Evolutionary conservation across 345 rosid genomes (phyloP).

Genomic region (Eucalyptus guilfoylei): DNA sequence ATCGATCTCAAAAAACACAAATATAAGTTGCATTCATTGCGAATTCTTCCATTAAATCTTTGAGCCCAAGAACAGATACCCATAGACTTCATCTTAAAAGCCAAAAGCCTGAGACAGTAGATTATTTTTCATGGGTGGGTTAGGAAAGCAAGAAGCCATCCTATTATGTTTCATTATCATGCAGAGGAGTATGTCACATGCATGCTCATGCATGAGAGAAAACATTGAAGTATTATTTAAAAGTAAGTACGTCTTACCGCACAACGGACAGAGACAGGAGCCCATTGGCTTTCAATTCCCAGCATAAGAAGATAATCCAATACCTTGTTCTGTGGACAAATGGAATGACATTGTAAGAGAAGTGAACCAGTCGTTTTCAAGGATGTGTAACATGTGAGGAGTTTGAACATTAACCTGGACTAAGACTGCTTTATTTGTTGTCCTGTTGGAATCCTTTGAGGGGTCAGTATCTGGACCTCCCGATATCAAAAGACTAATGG

Average conservation of each 20-base stretch:
- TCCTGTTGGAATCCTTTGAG: constrained; percentile 66
- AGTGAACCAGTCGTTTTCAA: background rate
- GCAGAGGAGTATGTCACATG: background rate
- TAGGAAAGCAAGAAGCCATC: background rate
- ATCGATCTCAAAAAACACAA: background rate
- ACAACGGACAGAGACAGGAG: constrained; percentile 83
- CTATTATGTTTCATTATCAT: background rate
- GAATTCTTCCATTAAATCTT: background rate
- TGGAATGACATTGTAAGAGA: constrained; percentile 1
- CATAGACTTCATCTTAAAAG: background rate
- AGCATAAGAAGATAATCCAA: constrained; percentile 77
- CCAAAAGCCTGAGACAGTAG: background rate
- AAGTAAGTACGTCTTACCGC: constrained; percentile 32
- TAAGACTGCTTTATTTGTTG: constrained; percentile 69
- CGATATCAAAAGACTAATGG: constrained; percentile 67
- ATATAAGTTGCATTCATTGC: background rate
- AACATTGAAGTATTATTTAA: background rate
- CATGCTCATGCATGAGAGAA: background rate
- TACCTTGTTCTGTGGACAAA: constrained; percentile 50
- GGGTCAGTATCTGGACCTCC: constrained; percentile 64
- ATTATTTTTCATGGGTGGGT: background rate
- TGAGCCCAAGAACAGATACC: background rate
- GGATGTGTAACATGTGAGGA: background rate
- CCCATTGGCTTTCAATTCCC: constrained; percentile 97
- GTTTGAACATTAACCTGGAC: constrained; percentile 57